phyloP scores from a whole-genome alignment of 805 yeast species.

The Zygoascus biomembranicola region DNA sequence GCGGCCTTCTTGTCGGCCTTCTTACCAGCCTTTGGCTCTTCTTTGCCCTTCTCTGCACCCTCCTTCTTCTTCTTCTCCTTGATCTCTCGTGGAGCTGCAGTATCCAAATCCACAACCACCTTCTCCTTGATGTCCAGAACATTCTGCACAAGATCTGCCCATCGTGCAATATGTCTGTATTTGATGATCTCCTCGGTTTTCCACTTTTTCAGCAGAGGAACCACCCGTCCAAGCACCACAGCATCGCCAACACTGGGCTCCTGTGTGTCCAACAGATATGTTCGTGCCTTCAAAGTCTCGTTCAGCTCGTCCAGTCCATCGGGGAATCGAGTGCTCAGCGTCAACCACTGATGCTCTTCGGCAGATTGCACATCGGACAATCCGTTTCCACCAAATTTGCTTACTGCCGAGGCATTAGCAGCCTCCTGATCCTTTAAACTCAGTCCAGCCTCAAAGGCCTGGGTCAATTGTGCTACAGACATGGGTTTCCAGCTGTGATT shows the following conservation, averaged over 20 bases:
- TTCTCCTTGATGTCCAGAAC: constrained; percentile 41
- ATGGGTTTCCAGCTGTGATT: not conserved
- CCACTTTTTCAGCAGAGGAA: constrained; percentile 54
- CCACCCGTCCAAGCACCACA: constrained; percentile 54
- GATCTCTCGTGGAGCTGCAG: constrained; percentile 66
- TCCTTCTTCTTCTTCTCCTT: constrained; percentile 38
- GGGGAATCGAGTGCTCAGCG: constrained; percentile 59
- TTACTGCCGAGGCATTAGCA: constrained; percentile 14
- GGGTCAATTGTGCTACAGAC: constrained; percentile 17
- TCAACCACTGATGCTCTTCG: constrained; percentile 67
- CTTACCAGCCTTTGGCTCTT: constrained; percentile 30
- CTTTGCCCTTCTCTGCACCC: constrained; percentile 18
- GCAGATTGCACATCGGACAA: constrained; percentile 50
- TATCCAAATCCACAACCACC: constrained; percentile 48
- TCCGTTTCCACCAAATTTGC: constrained; percentile 13
- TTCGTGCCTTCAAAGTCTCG: constrained; percentile 54
- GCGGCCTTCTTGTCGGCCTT: constrained; percentile 22
- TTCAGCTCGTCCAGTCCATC: constrained; percentile 50
- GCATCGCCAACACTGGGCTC: constrained; percentile 63
- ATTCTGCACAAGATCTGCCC: constrained; percentile 84
- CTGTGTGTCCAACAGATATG: constrained; percentile 51
- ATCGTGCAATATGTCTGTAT: constrained; percentile 81
- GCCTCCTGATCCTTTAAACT: constrained; percentile 16
- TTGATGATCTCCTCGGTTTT: constrained; percentile 48
- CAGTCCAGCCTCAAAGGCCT: constrained; percentile 22